Percentiles rank a stretch among this genome's conserved stretches.
Conservation (phyloP, 352 stramenopile genomes). For the Globisporangium radiosum region DNA sequence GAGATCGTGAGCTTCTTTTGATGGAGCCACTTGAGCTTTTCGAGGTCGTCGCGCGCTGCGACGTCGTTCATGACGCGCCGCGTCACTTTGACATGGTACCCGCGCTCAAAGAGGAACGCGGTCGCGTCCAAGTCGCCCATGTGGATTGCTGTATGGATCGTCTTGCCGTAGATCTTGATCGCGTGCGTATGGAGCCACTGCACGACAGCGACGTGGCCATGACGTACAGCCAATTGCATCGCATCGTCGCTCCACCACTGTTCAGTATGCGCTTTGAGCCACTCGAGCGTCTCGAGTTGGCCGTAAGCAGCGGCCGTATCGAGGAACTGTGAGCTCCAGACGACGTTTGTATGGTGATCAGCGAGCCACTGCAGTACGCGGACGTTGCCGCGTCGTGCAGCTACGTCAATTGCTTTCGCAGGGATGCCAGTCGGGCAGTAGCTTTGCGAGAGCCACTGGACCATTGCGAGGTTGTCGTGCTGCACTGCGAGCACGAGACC, state of each 20-base stretch:
- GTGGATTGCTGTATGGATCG: conserved; percentile 8
- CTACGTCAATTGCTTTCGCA: conserved; percentile 5
- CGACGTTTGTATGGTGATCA: conserved; percentile 6
- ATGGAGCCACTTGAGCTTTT: conserved; percentile 11
- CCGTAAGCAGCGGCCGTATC: conserved; percentile 3
- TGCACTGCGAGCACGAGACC: conserved; percentile 5
- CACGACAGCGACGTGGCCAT: conserved; percentile 9
- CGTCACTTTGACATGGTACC: conserved; percentile 12
- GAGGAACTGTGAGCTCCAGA: conserved; percentile 11
- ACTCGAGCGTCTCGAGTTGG: conserved; percentile 6
- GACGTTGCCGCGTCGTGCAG: conserved; percentile 6
- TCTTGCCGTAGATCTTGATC: conserved; percentile 13
- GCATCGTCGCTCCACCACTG: conserved; percentile 13
- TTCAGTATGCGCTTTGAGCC: conserved; percentile 7
- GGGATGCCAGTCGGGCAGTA: conserved; percentile 5
- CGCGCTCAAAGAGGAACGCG: conserved; percentile 8
- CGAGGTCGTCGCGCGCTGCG: conserved; percentile 6
- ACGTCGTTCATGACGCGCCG: conserved; percentile 13
- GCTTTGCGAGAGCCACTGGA: conserved; percentile 6
- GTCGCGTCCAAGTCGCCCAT: conserved; percentile 10
- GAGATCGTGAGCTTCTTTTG: conserved; percentile 7
- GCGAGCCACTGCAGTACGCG: conserved; percentile 5
- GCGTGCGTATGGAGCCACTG: conserved; percentile 13
- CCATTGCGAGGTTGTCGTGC: conserved; percentile 6
- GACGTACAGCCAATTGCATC: conserved; percentile 9